phyloP scores from a whole-genome alignment of 148 eudicot genomes.

The Beta vulgaris region DNA sequence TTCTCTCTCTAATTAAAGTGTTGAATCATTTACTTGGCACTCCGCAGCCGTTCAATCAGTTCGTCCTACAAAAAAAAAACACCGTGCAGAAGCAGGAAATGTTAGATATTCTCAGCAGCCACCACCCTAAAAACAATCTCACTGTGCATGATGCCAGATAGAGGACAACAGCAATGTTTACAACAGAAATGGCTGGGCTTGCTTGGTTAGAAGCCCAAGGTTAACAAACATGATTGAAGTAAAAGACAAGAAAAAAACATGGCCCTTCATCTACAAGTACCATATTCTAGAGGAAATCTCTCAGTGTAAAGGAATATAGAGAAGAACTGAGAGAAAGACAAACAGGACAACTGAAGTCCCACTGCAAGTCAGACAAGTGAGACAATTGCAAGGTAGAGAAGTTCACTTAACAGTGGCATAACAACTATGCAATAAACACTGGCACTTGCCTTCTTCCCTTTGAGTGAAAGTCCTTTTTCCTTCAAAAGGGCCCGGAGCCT shows the following conservation, averaged over 20 bases:
- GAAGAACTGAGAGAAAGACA: neutral
- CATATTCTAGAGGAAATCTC: neutral
- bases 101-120: neutral
- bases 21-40: constrained; percentile 35
- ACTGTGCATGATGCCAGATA: neutral
- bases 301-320: neutral
- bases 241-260: too few species aligned
- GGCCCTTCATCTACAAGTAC: neutral
- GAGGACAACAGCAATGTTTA: neutral
- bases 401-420: neutral
- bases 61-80: constrained; percentile 56
- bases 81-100: neutral
- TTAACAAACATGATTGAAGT: neutral
- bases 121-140: neutral
- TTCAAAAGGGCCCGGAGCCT: constrained; percentile 70
- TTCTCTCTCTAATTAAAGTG: too few species aligned
- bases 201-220: too few species aligned
- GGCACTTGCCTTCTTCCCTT: constrained; percentile 76
- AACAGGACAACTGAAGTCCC: neutral
- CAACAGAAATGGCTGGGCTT: neutral
- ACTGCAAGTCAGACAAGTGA: neutral
- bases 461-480: constrained; percentile 72
- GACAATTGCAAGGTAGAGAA: neutral
- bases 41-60: constrained; percentile 55
- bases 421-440: constrained; percentile 3